A percentile compares a stretch with the other conserved stretches of the same genome.
phyloP scores from a whole-genome alignment of 495 filamentous ascomycete species.

The Penicillium malachiteum region DNA sequence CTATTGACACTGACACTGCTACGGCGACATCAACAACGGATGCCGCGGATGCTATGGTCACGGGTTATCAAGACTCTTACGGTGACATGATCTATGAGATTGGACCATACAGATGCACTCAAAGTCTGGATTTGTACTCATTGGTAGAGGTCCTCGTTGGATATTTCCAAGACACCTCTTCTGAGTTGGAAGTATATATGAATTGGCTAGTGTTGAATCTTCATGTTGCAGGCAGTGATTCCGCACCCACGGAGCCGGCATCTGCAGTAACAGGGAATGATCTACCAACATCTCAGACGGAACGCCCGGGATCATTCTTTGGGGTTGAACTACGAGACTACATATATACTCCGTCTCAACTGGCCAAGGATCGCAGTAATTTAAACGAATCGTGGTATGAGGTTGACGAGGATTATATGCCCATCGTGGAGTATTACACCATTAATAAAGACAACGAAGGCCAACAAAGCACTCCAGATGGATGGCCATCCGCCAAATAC shows the following conservation, averaged over 20 bases:
- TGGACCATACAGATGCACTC: slow-evolving; percentile 58
- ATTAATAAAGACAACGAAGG: slow-evolving; percentile 33
- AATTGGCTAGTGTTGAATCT: slow-evolving; percentile 57
- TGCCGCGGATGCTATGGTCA: slow-evolving; percentile 24
- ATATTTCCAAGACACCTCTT: slow-evolving; percentile 49
- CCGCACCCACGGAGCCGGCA: slow-evolving; percentile 38
- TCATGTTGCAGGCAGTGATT: slow-evolving; percentile 52
- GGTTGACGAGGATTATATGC: slow-evolving; percentile 42
- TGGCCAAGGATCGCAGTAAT: slow-evolving; percentile 50
- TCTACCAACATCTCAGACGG: slow-evolving; percentile 32
- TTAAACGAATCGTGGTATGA: slow-evolving; percentile 60
- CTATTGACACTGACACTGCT: slow-evolving; percentile 7
- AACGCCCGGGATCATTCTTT: slow-evolving; percentile 36
- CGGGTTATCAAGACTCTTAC: slow-evolving; percentile 28
- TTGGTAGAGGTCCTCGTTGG: slow-evolving; percentile 47
- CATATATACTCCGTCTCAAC: slow-evolving; percentile 52
- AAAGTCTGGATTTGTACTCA: slow-evolving; percentile 44
- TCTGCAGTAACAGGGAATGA: slow-evolving; percentile 27
- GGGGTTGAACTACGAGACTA: slow-evolving; percentile 42
- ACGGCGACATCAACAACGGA: slow-evolving; percentile 25
- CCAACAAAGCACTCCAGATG: slow-evolving; percentile 54
- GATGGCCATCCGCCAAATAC: slow-evolving; percentile 61
- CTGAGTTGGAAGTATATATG: slow-evolving; percentile 43
- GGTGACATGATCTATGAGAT: slow-evolving; percentile 44
- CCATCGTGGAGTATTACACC: slow-evolving; percentile 53